phyloP scores from a whole-genome alignment of 2,329 filamentous ascomycete genomes.

The Talaromyces sp. region DNA sequence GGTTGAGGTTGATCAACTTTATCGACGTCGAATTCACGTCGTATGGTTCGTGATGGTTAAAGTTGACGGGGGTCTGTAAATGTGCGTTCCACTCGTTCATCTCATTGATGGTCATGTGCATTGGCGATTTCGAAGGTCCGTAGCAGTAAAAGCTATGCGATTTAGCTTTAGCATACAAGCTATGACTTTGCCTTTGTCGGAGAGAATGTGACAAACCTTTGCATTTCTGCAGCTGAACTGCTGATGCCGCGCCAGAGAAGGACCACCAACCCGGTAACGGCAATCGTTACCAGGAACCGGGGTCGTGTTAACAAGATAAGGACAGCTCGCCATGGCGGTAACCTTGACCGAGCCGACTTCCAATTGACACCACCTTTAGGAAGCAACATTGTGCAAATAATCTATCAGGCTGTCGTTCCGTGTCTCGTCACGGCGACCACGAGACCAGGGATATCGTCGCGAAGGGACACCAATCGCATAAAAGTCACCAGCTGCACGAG shows the following conservation, averaged over 20 bases:
- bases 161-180: not conserved
- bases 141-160: slow-evolving; percentile 85
- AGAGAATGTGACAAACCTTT: slow-evolving; percentile 62
- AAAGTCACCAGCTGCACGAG: not conserved
- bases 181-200: not conserved
- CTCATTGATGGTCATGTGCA: slow-evolving; percentile 91
- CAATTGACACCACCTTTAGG: slow-evolving; percentile 79
- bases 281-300: slow-evolving; percentile 71
- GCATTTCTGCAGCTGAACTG: slow-evolving; percentile 78
- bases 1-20: slow-evolving; percentile 76
- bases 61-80: slow-evolving; percentile 86
- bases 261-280: slow-evolving; percentile 65
- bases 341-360: slow-evolving; percentile 78
- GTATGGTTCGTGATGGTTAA: slow-evolving; percentile 89
- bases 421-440: slow-evolving; percentile 6
- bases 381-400: slow-evolving; percentile 65
- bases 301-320: slow-evolving; percentile 69
- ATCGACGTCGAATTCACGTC: slow-evolving; percentile 79
- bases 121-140: slow-evolving; percentile 90
- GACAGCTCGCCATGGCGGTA: slow-evolving; percentile 73
- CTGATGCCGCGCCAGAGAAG: slow-evolving; percentile 86
- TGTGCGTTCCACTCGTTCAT: slow-evolving; percentile 85
- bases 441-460: not conserved
- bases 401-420: not conserved
- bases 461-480: not conserved